Evolutionary conservation across 2,329 filamentous ascomycete species (phyloP), one percentile per base, ranked within the genome.

Genomic region (Trichoderma afroharzianum): DNA sequence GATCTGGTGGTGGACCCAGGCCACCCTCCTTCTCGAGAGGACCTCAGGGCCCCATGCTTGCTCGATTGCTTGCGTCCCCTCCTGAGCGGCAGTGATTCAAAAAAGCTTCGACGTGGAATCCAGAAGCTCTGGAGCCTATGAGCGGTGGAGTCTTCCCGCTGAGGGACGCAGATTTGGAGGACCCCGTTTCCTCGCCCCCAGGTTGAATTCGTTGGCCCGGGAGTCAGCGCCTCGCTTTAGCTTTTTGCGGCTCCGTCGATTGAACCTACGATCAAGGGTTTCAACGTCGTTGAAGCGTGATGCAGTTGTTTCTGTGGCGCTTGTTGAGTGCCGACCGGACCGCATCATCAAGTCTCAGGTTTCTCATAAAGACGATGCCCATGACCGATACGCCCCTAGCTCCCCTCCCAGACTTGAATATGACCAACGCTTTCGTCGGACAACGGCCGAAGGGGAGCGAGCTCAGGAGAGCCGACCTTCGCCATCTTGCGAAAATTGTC

Each of bases 81-180:
- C 72, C 71, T 69, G 53, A 69, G 62, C 68, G 58, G 68, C 68
- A 66, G 72, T 70, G 43, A 55, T 71, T 63, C 74, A 53, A 73
- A 74, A 68, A 72, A 63, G 73, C 71, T 76, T 76, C 75, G 72
- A 74, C 68, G 50, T 61, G 62, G 61, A 55, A 71, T 73, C 72
- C 75, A 73, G 75, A 76, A 76, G 75, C 72, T 75, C 75, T 71
- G 71, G 72, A 73, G 71, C 72, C 72, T 68, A 63, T 55, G 72
- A 68, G 50, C 32, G 59, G 75, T 76, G 75, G 75, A 74, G 74
- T 73, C 71, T 70, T 70, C 67, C 74, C 71, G 70, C 63, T 59
- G 72, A 74, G 71, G 72, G 63, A 66, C 62, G 70, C 72, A 74
- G 74, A 73, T 70, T 69, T 72, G 70, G 58, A 71, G 61, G 70